Evolutionary conservation across 148 eudicot species (phyloP), one percentile per base, ranked within the genome.

Genomic region (Rhododendron simsii): DNA sequence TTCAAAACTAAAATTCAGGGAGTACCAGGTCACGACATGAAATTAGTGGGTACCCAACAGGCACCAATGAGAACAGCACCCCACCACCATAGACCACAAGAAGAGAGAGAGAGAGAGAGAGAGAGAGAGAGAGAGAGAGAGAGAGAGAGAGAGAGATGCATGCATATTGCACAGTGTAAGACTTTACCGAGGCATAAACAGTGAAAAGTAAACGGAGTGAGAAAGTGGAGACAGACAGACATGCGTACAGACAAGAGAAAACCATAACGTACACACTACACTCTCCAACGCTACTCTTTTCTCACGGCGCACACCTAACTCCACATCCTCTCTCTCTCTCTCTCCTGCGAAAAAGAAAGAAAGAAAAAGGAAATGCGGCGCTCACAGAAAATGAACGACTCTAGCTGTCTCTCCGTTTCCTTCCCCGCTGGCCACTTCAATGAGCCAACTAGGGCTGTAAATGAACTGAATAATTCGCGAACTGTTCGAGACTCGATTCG

Each of bases 181-280:
- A 35, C 45, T 75, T 75, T 35, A 39, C 48, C 48, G 48, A 75
- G 48, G n/a, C 79, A n/a, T 1, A 39, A 75, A 75, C 79, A 75
- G 79, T 15, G n/a, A 37, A 35, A 75, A 75, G 48, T 75, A 75
- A 75, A 75, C 79, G 79, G 79, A 75, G 79, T 35, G 48, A 75
- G 79, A 75, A 75, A 37, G 44, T 15, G 79, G 79, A 75, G 23
- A 37, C 45, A 75, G 10, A 16, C 47, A 74, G 20, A 12, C 16
- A 47, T 47, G 15, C 55, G 2, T 13, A 13, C 20, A 15, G 57
- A 55, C 6, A 55, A 16, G 7, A 4, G 61, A 55, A 18, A 16
- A 55, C 18, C 61, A 5, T 50, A 50, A 14, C 35, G 15, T 28
- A 33, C 6, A 12, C 39, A 30, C 67, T 61, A 5, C 73, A 9